Percentiles rank a stretch among this genome's conserved stretches.
Evolutionary conservation across 1,284 basidiomycete genomes (phyloP).

Genomic region (Veloporphyrellus conicus): DNA sequence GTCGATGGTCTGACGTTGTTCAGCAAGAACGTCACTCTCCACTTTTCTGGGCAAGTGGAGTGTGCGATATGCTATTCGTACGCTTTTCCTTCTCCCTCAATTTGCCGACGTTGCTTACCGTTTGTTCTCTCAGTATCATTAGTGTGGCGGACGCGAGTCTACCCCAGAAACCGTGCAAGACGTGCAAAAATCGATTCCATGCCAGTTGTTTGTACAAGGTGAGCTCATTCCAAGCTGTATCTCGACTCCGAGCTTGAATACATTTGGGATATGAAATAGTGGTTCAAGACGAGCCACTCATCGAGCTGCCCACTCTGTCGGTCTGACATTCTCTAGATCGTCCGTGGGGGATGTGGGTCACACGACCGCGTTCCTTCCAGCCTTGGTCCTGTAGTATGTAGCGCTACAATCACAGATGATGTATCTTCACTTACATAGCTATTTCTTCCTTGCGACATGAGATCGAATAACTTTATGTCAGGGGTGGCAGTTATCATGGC

Average conservation of each 20-base stretch:
- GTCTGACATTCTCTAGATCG: slow-evolving; percentile 61
- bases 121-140: slow-evolving; percentile 66
- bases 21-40: slow-evolving; percentile 88
- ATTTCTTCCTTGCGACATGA: too few species aligned
- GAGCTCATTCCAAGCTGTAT: slow-evolving; percentile 14
- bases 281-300: slow-evolving; percentile 89
- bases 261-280: slow-evolving; percentile 42
- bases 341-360: too few species aligned
- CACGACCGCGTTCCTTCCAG: too few species aligned
- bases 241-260: not conserved
- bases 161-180: slow-evolving; percentile 90
- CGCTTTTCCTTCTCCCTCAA: slow-evolving; percentile 30
- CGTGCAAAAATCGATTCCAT: slow-evolving; percentile 95
- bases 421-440: too few species aligned
- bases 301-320: slow-evolving; percentile 91
- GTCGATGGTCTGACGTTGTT: slow-evolving; percentile 90
- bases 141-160: slow-evolving; percentile 85
- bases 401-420: too few species aligned
- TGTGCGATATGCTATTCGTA: slow-evolving; percentile 95
- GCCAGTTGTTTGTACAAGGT: slow-evolving; percentile 88
- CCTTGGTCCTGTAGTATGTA: too few species aligned
- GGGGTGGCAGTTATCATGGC: too few species aligned
- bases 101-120: not conserved
- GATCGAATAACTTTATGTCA: too few species aligned
- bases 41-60: slow-evolving; percentile 91